Base-by-base conservation (phyloP, 768 basidiomycete species). In the Austroboletus eburneus region DNA sequence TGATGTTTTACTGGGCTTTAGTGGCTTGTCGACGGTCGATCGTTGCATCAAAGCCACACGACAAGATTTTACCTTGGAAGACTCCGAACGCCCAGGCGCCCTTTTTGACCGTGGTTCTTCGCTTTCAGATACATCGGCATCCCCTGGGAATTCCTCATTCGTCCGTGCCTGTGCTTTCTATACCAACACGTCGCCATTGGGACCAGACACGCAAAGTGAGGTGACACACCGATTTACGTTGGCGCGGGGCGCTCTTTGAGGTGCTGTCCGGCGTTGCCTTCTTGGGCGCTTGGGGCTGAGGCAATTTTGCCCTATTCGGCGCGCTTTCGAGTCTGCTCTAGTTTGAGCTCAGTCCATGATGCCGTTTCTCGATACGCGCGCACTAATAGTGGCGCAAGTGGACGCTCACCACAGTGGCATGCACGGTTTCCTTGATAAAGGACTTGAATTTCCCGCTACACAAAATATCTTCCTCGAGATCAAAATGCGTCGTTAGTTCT, bases 401-500 rank as follows among this genome's bases (percentile, higher is more conserved):
- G 1, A 4, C 22, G 10, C 51, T 43, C 39, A 57, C 58, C 39
- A 62, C 25, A 20, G 48, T 50, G 1, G 46, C 43, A 42, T 49
- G 45, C 29, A 59, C 52, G 10, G 46, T 46, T 9, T 57, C 49
- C 51, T 78, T 82, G 21, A 87, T 57, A 3, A 68, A 57, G 14
- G 54, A 47, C 57, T 74, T 85, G 63, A 74, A 78, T 39, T 72
- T 65, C 17, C 65, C 57, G 22, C 49, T 55, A 23, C 74, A 72
- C 33, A 85, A 61, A 3, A 66, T 57, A 0, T 76, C 78, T 5
- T 64, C 52, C 9, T 71, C 68, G n/a, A 85, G 59, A 4, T 54
- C 47, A 36, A 81, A 68, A 20, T 68, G 53, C 21, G 65, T 54
- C 62, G 83, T 83, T 1, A 85, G 43, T n/a, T 69, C 56, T 45